A percentile compares a stretch with the other conserved stretches of the same genome.
Conservation (phyloP, 345 rosid species). For the Eutrema yunnanense region DNA sequence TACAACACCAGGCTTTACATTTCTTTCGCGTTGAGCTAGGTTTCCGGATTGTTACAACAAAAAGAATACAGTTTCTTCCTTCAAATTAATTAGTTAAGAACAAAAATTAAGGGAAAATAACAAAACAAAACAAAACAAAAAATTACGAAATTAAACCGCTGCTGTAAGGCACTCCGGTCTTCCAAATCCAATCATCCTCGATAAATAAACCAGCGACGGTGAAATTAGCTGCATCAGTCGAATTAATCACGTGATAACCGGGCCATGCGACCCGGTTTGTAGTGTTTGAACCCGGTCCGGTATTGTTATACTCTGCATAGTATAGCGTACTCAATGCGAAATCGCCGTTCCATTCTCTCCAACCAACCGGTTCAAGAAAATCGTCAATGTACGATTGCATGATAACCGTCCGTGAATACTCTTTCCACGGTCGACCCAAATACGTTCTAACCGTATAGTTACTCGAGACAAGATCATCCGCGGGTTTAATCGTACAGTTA, state of each 20-base stretch:
- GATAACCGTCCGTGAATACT: conserved; percentile 65
- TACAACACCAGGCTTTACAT: conserved; percentile 9
- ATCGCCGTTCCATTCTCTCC: conserved; percentile 59
- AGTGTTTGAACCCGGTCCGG: conserved; percentile 68
- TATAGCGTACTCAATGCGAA: conserved; percentile 65
- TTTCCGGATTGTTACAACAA: conserved; percentile 1
- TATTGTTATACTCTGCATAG: conserved; percentile 67
- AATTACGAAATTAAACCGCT: conserved; percentile 13
- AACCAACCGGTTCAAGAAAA: conserved; percentile 62
- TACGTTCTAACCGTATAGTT: conserved; percentile 43
- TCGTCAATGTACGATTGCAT: conserved; percentile 50
- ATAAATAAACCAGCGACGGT: conserved; percentile 49
- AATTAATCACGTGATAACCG: conserved; percentile 53
- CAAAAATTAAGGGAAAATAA: neutral
- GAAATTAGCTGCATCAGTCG: conserved; percentile 68
- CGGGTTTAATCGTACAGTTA: conserved; percentile 51
- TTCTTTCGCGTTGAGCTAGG: conserved; percentile 13
- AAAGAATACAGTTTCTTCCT: neutral
- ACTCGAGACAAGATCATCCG: conserved; percentile 54
- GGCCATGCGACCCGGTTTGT: conserved; percentile 63
- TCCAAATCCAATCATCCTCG: conserved; percentile 66
- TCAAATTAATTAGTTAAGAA: neutral
- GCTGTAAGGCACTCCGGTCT: conserved; percentile 54
- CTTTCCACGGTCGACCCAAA: conserved; percentile 92
- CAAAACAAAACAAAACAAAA: neutral